phyloP scores from a whole-genome alignment of 768 basidiomycete species.

The Mycena pura region DNA sequence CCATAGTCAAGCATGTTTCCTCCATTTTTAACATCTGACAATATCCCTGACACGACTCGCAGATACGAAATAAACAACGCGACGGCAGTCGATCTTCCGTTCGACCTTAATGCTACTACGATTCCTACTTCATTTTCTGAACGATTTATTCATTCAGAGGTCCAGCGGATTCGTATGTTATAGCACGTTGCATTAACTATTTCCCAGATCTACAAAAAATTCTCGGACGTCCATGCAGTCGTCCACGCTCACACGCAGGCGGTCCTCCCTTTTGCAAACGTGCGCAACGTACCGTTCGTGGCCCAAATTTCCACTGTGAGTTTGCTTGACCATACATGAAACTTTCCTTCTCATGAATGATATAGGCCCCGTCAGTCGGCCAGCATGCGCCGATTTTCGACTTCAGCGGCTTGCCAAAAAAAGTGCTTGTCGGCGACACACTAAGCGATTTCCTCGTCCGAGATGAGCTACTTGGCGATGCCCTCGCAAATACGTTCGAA shows the following conservation, averaged over 20 bases:
- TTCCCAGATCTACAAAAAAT: constrained; percentile 1
- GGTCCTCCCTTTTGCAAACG: constrained; percentile 28
- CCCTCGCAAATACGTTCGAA: constrained; percentile 24
- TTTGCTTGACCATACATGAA: not conserved
- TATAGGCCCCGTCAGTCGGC: constrained; percentile 16
- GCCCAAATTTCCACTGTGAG: constrained; percentile 26
- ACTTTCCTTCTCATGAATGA: not conserved
- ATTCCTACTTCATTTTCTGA: not conserved
- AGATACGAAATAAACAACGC: not conserved
- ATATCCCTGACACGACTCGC: not conserved
- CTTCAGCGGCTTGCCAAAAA: constrained; percentile 14
- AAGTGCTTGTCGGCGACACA: constrained; percentile 12
- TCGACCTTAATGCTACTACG: not conserved
- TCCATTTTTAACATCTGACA: not conserved
- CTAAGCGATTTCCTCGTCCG: constrained; percentile 27
- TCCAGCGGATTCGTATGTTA: not conserved
- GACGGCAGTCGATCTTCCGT: not conserved
- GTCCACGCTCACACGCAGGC: constrained; percentile 25
- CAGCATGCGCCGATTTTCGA: constrained; percentile 29
- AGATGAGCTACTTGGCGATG: constrained; percentile 25
- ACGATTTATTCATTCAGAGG: constrained; percentile 4
- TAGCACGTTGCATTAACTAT: not conserved
- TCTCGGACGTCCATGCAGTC: constrained; percentile 23
- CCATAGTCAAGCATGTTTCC: not conserved
- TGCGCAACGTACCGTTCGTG: constrained; percentile 21